phyloP scores from a whole-genome alignment of 371 early-diverging fungal genomes.

The Mortierella sp. region DNA sequence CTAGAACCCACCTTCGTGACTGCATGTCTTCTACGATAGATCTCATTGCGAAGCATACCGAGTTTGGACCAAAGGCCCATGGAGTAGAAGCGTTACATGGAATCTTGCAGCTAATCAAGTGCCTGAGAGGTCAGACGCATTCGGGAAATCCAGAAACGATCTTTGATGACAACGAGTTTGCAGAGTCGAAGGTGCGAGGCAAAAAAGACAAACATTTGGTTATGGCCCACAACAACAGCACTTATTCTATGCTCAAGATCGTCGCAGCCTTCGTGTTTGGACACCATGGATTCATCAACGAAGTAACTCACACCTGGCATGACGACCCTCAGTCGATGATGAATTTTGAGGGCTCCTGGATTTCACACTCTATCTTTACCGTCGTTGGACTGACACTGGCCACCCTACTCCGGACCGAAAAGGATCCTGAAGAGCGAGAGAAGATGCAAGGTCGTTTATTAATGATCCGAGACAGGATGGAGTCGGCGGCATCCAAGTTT shows the following conservation, averaged over 20 bases:
- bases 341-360: conserved; percentile 51
- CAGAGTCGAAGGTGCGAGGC: conserved; percentile 22
- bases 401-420: conserved; percentile 32
- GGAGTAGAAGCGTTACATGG: conserved; percentile 49
- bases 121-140: conserved; percentile 29
- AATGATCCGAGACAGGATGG: conserved; percentile 28
- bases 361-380: conserved; percentile 30
- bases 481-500: conserved; percentile 20
- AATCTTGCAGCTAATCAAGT: conserved; percentile 41
- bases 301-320: conserved; percentile 29
- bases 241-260: conserved; percentile 36
- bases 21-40: conserved; percentile 37
- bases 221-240: conserved; percentile 43
- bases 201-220: conserved; percentile 11
- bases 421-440: conserved; percentile 13
- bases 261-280: conserved; percentile 42
- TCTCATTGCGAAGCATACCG: conserved; percentile 37
- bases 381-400: conserved; percentile 31
- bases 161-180: conserved; percentile 37
- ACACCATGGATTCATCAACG: conserved; percentile 30
- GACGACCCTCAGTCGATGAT: conserved; percentile 48
- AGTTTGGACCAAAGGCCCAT: conserved; percentile 49
- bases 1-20: conserved; percentile 26
- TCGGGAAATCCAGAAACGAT: conserved; percentile 37
- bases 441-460: conserved; percentile 9